Evolutionary conservation across 306 rosid genomes (phyloP).

Genomic region (Malus sylvestris): DNA sequence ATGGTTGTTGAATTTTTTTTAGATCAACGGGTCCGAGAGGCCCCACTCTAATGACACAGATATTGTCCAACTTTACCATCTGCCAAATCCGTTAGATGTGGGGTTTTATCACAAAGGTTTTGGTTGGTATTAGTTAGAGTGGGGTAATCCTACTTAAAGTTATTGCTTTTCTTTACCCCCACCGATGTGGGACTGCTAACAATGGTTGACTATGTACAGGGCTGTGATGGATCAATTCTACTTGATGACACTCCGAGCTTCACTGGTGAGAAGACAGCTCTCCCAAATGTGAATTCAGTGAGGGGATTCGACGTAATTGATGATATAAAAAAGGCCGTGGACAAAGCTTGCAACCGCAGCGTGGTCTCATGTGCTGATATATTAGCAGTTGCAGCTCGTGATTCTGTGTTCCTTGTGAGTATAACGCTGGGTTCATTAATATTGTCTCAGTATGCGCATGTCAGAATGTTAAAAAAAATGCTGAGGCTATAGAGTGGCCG

Average conservation of each 20-base stretch:
- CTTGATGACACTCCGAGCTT: conserved; percentile 22
- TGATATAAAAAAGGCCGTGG: conserved; percentile 11
- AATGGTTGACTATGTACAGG: not conserved
- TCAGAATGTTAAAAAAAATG: not conserved
- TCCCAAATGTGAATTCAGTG: conserved; percentile 14
- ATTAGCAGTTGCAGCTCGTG: conserved; percentile 28
- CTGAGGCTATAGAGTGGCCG: no score
- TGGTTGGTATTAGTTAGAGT: no score
- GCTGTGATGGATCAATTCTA: conserved; percentile 34
- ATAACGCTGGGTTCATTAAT: not conserved
- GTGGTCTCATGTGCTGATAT: conserved; percentile 34
- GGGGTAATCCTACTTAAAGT: no score
- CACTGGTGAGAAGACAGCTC: conserved; percentile 31
- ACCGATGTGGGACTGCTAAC: no score
- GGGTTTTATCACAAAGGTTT: no score
- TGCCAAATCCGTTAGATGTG: no score
- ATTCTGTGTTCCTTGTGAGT: conserved; percentile 11
- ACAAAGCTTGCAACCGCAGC: conserved; percentile 9
- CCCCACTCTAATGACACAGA: no score
- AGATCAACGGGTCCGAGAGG: no score
- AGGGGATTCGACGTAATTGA: conserved; percentile 30
- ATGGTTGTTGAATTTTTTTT: not conserved
- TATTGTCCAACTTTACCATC: no score
- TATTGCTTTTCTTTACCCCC: no score
- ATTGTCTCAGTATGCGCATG: not conserved